Conservation (phyloP, 192 early-diverging fungal genomes). For the Lobosporangium transversale region DNA sequence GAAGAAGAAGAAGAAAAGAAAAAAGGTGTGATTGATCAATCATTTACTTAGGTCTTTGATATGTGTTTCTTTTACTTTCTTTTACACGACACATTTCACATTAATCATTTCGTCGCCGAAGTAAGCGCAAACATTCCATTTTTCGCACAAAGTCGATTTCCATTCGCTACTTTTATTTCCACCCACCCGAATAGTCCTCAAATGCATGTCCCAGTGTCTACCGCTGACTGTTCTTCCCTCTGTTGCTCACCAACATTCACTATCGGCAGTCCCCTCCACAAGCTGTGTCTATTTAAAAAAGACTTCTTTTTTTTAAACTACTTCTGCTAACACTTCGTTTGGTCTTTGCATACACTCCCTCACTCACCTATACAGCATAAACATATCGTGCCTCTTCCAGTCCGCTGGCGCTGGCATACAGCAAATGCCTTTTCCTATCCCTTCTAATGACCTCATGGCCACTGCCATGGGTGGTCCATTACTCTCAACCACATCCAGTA, state of each 20-base stretch:
- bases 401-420: background rate
- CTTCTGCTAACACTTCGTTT: background rate
- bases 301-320: too few relatives aligned
- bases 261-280: background rate
- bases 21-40: too few relatives aligned
- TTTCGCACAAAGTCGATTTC: background rate
- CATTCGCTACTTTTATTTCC: background rate
- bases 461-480: slow-evolving; percentile 29
- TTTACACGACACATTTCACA: background rate
- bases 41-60: background rate
- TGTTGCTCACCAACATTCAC: background rate
- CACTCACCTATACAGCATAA: background rate
- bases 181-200: background rate
- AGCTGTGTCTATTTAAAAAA: too few relatives aligned
- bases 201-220: too few relatives aligned
- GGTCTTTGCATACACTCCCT: background rate
- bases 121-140: slow-evolving; percentile 1
- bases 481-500: background rate
- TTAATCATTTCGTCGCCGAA: background rate
- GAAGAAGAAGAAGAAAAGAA: background rate
- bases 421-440: slow-evolving; percentile 32
- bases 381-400: background rate
- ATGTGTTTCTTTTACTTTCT: background rate
- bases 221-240: too few relatives aligned
- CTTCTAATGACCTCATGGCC: slow-evolving; percentile 31